Percentiles rank a stretch among this genome's conserved stretches.
phyloP scores from a whole-genome alignment of 2,329 filamentous ascomycete species.

The Hymenoscyphus repandus region DNA sequence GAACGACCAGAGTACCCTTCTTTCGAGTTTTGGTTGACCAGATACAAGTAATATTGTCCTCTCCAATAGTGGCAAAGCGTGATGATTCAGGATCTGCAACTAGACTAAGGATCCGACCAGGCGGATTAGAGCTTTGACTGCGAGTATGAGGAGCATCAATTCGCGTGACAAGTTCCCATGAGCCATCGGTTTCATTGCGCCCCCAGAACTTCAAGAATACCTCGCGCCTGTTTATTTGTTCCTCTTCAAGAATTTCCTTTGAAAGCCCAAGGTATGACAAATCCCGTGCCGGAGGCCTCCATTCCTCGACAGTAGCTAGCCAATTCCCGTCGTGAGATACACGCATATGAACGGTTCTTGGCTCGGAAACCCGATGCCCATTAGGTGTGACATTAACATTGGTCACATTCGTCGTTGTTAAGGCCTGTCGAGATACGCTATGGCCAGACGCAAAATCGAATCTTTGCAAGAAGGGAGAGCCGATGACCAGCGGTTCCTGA shows the following conservation, averaged over 20 bases:
- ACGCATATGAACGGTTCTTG: slow-evolving; percentile 68
- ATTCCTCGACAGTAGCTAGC: slow-evolving; percentile 89
- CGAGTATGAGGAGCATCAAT: slow-evolving; percentile 77
- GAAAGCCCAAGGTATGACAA: slow-evolving; percentile 51
- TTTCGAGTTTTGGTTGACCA: slow-evolving; percentile 74
- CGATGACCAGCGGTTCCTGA: slow-evolving; percentile 43
- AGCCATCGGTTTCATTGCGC: slow-evolving; percentile 49
- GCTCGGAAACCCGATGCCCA: slow-evolving; percentile 67
- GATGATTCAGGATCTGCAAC: slow-evolving; percentile 62
- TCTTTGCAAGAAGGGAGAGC: slow-evolving; percentile 68
- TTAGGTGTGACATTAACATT: slow-evolving; percentile 71
- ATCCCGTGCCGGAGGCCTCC: slow-evolving; percentile 70
- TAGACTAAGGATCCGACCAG: slow-evolving; percentile 64
- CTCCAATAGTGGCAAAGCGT: slow-evolving; percentile 80
- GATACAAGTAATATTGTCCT: slow-evolving; percentile 70
- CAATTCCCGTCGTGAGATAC: slow-evolving; percentile 79
- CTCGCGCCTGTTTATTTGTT: slow-evolving; percentile 55
- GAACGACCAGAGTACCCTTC: slow-evolving; percentile 61
- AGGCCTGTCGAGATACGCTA: slow-evolving; percentile 78
- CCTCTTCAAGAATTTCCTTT: slow-evolving; percentile 39
- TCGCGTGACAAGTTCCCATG: slow-evolving; percentile 73
- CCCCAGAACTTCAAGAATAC: slow-evolving; percentile 90
- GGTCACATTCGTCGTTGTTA: slow-evolving; percentile 83
- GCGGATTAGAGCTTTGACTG: slow-evolving; percentile 41
- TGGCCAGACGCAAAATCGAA: slow-evolving; percentile 78